phyloP scores from a whole-genome alignment of 208 protist species.

The Trypanosoma conorhini region DNA sequence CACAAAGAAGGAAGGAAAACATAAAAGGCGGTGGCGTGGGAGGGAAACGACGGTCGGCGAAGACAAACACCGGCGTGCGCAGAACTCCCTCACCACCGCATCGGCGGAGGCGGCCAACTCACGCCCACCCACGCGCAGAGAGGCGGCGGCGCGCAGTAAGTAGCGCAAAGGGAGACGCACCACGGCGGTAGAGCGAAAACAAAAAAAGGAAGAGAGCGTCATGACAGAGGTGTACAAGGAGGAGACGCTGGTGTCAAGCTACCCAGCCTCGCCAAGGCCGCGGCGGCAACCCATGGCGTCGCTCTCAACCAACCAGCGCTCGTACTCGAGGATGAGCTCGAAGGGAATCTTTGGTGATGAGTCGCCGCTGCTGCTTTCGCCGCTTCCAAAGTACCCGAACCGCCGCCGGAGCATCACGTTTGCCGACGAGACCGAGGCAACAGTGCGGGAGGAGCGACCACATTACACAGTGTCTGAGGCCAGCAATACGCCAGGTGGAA shows the following conservation, averaged over 20 bases:
- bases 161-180: not conserved
- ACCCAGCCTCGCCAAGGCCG: conserved; percentile 62
- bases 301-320: conserved; percentile 82
- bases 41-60: conserved; percentile 7
- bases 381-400: conserved; percentile 74
- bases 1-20: not conserved
- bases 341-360: conserved; percentile 57
- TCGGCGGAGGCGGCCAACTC: not conserved
- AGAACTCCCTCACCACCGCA: not conserved
- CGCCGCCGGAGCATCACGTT: conserved; percentile 86
- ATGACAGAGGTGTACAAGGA: conserved; percentile 7
- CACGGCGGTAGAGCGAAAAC: not conserved
- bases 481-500: conserved; percentile 12
- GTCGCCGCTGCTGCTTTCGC: conserved; percentile 64
- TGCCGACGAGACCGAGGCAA: conserved; percentile 38
- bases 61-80: not conserved
- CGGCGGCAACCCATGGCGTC: conserved; percentile 61
- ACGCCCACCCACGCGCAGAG: not conserved
- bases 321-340: conserved; percentile 78
- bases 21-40: not conserved
- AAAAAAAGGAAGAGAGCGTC: not conserved
- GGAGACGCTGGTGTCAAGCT: conserved; percentile 16
- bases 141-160: not conserved
- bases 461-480: conserved; percentile 55
- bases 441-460: conserved; percentile 73